Base-by-base conservation (phyloP, 257 asterid species). In the Solanum virginianum region DNA sequence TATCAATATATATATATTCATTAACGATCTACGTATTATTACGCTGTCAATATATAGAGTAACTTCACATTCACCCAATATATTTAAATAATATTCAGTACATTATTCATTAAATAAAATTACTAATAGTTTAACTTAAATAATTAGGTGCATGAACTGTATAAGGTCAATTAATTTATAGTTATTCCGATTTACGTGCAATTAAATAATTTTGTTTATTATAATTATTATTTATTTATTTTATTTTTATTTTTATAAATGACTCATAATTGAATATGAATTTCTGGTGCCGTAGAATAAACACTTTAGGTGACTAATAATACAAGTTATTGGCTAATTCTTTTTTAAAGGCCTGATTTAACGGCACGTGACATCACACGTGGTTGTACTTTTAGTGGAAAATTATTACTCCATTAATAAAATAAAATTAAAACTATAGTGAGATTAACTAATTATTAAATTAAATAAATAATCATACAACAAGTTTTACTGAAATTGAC, bases 361-460 rank as follows among this genome's bases (percentile, higher is more conserved):
- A 43, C 54, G 45, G 77, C 90, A 88, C 62, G 90, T 88, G 89
- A 88, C 74, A 45, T 32, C 87, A 55, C 90, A 88, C 89, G 87
- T 88, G 87, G 84, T 85, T 51, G 12, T 26, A 12, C 82, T 51
- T 45, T 16, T 22, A 53, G 10, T 26, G 24, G 39, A 29, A 12
- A 29, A 65, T 4, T 60, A 26, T 66, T 80, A 16, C 51, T 49
- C 39, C 39, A 5, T 18, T 8, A 49, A 29, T 49, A 75, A 49
- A 24, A 14, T 14, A 24, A 24, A 22, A 14, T 49, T 7, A 0
- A 68, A 8, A 36, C 49, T 45, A 45, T 45, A 45, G 7, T 6
- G 1, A 41, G 6, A 41, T 41, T 41, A 41, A 41, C 47, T 41
- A 4, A 57, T 20, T 59, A 8, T 53, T 53, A 20, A 59, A 59